Conservation (phyloP, 2,329 filamentous ascomycete genomes). For the Alternaria sp. region DNA sequence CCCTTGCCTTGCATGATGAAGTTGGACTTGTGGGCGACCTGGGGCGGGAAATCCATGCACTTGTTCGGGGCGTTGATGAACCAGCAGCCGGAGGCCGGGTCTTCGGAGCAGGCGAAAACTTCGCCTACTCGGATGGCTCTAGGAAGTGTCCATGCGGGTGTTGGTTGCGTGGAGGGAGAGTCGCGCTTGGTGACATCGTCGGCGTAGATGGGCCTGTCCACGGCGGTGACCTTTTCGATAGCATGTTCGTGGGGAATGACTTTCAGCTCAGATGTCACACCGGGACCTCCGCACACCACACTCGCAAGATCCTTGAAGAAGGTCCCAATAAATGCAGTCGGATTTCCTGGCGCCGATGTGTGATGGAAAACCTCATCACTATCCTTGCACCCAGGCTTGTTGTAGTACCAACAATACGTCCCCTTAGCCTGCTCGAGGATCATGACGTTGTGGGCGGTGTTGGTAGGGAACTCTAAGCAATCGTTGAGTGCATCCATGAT, state of each 20-base stretch:
- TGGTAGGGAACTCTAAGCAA: background rate
- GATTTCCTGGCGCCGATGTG: background rate
- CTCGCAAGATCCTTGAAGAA: background rate
- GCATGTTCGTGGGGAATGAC: background rate
- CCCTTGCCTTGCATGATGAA: background rate
- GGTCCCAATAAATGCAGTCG: background rate
- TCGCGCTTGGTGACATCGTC: background rate
- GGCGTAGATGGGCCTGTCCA: background rate
- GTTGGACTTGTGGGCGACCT: background rate
- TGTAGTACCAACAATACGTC: background rate
- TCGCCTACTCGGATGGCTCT: background rate
- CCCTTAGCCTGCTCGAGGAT: background rate
- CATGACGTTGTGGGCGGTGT: background rate
- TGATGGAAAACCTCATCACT: background rate
- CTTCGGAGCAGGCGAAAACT: background rate
- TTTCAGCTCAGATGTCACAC: background rate
- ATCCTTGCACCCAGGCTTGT: background rate
- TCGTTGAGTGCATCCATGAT: background rate
- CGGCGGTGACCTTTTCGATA: background rate
- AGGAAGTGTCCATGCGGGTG: background rate
- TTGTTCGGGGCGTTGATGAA: background rate
- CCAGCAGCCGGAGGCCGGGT: background rate
- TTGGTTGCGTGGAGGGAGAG: background rate
- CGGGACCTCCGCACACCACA: background rate
- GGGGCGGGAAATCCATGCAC: background rate